phyloP scores from a whole-genome alignment of 1,284 basidiomycete genomes.

The Peniophora sp. region DNA sequence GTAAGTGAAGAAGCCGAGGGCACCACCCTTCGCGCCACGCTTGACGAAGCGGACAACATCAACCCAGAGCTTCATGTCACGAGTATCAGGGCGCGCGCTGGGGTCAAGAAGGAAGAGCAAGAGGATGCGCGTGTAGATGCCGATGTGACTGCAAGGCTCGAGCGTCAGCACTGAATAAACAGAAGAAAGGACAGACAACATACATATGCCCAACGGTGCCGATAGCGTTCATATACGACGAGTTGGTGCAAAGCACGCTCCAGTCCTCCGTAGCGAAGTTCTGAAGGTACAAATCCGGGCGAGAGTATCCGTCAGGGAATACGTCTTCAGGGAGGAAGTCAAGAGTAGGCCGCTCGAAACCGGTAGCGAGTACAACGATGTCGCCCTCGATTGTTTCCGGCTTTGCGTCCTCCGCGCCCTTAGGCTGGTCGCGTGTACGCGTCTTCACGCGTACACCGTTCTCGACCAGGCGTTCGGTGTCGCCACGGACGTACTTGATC shows the following conservation, averaged over 20 bases:
- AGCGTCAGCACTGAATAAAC: not conserved
- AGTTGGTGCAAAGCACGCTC: slow-evolving; percentile 52
- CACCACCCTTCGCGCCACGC: slow-evolving; percentile 43
- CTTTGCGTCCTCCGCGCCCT: slow-evolving; percentile 20
- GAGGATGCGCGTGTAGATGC: slow-evolving; percentile 51
- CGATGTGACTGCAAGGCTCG: slow-evolving; percentile 35
- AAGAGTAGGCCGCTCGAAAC: slow-evolving; percentile 48
- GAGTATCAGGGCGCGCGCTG: slow-evolving; percentile 37
- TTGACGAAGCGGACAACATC: slow-evolving; percentile 54
- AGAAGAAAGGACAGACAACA: slow-evolving; percentile 15
- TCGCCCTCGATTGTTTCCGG: slow-evolving; percentile 39
- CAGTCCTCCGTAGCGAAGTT: slow-evolving; percentile 57
- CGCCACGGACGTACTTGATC: slow-evolving; percentile 48
- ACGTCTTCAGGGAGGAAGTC: slow-evolving; percentile 50
- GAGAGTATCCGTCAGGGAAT: slow-evolving; percentile 51
- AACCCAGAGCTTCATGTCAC: slow-evolving; percentile 62
- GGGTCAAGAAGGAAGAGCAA: slow-evolving; percentile 51
- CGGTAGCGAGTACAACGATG: slow-evolving; percentile 54
- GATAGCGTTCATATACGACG: slow-evolving; percentile 46
- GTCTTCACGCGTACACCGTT: slow-evolving; percentile 32
- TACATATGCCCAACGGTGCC: slow-evolving; percentile 33
- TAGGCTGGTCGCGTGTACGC: slow-evolving; percentile 20
- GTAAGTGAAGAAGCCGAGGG: slow-evolving; percentile 59
- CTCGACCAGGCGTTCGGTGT: slow-evolving; percentile 36
- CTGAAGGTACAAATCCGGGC: slow-evolving; percentile 56